Conservation (phyloP, 2,329 filamentous ascomycete species). For the Xenosphaeropsis pyriputrescens region DNA sequence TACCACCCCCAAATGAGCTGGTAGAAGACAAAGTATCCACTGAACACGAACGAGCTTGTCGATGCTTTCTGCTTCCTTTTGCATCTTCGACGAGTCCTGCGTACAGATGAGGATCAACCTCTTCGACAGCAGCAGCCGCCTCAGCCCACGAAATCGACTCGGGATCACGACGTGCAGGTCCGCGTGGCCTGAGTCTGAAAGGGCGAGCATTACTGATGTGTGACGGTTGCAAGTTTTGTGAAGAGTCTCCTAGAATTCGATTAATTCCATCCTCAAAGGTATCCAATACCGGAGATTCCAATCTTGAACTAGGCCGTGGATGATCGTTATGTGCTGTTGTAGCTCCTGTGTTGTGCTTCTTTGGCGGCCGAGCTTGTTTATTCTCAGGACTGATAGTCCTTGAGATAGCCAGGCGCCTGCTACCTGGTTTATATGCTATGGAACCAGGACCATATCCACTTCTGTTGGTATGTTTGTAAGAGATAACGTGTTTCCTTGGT, state of each 20-base stretch:
- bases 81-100: conserved; percentile 3
- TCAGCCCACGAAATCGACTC: conserved; percentile 13
- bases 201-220: conserved; percentile 8
- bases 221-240: conserved; percentile 1
- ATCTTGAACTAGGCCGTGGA: not conserved
- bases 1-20: too few species aligned
- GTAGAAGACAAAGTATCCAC: too few species aligned
- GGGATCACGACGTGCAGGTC: conserved; percentile 11
- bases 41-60: too few species aligned
- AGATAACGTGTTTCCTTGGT: too few species aligned
- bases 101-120: conserved; percentile 12
- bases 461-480: too few species aligned
- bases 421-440: too few species aligned
- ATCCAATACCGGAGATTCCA: not conserved
- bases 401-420: too few species aligned
- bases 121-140: conserved; percentile 13
- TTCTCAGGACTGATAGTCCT: too few species aligned
- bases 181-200: conserved; percentile 5
- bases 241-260: not conserved
- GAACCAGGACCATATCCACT: too few species aligned
- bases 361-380: too few species aligned
- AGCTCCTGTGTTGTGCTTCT: not conserved
- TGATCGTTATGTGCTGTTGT: not conserved
- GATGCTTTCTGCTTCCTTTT: too few species aligned
- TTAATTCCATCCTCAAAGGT: not conserved